Conservation (phyloP, 2,329 filamentous ascomycete genomes). For the Nakataea oryzae region DNA sequence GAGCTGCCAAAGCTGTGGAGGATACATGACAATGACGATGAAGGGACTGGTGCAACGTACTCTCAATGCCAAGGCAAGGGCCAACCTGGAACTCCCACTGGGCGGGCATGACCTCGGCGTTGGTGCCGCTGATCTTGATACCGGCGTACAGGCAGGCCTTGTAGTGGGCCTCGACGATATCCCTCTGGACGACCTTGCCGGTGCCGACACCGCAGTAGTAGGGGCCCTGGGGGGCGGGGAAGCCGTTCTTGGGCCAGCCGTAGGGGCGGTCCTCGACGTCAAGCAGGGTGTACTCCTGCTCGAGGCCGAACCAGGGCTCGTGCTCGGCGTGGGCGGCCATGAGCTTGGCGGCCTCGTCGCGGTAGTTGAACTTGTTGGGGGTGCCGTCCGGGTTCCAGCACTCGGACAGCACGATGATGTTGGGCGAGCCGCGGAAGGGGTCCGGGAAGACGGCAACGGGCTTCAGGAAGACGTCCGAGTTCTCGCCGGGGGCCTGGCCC, state of each 20-base stretch:
- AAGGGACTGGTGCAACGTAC: background rate
- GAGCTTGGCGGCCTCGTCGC: slow-evolving; percentile 79
- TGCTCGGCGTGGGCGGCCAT: slow-evolving; percentile 80
- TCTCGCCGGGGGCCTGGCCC: slow-evolving; percentile 64
- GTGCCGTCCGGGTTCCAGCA: slow-evolving; percentile 90
- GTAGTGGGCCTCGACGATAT: slow-evolving; percentile 85
- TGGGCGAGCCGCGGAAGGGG: slow-evolving; percentile 69
- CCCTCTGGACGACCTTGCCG: slow-evolving; percentile 94
- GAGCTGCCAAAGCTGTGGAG: no score
- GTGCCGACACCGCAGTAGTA: slow-evolving; percentile 98
- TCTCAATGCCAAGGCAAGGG: slow-evolving; percentile 72
- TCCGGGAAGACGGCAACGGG: slow-evolving; percentile 59
- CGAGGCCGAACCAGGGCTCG: slow-evolving; percentile 93
- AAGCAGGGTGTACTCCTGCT: slow-evolving; percentile 94
- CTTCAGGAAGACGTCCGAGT: slow-evolving; percentile 55
- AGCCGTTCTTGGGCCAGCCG: slow-evolving; percentile 81
- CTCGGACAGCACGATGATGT: slow-evolving; percentile 90
- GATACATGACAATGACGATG: no score
- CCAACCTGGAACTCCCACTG: slow-evolving; percentile 73
- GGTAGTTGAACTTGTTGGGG: slow-evolving; percentile 98
- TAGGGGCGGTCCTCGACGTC: slow-evolving; percentile 80
- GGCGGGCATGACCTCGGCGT: slow-evolving; percentile 87
- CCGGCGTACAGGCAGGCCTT: slow-evolving; percentile 70
- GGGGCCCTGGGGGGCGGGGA: slow-evolving; percentile 84
- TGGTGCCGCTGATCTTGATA: slow-evolving; percentile 94